Base-by-base conservation (phyloP, 345 rosid species). In the Corchorus capsularis region DNA sequence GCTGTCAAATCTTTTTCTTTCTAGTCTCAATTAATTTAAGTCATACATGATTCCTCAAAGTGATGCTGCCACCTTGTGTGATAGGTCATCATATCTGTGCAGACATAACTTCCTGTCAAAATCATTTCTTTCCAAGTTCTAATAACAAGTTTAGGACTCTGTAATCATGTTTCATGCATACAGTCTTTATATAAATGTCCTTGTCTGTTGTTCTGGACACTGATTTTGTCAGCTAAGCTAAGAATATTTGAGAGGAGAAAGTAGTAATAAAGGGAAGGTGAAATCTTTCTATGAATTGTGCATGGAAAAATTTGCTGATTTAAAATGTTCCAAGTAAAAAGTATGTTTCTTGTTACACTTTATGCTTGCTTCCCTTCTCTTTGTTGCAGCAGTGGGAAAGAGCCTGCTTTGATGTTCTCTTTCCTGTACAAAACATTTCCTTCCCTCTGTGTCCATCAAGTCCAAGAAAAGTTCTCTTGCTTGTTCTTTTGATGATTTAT, bases 351-450 rank as follows among this genome's bases (percentile, higher is more conserved):
- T 47, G 39, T 22, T 67, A 46, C 20, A 49, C 56, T 68, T 14
- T 0, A 19, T 27, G 41, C 72, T 68, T 34, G 46, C 62, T 53
- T 54, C 47, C 8, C 72, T 70, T 70, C 32, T 9, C 61, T 70
- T 70, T 70, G 47, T 52, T 54, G 15, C 32, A 70, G 34, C n/a
- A 53, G 62, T 52, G 9, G 27, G n/a, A 70, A 47, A n/a, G 22
- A 5, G 22, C 10, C 34, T 4, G 16, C 34, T 53, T 8, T 10
- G 5, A 1, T 32, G 41, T 50, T 52, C 17, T n/a, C 9, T 49
- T n/a, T 4, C 22, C 46, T 53, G 13, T 50, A 50, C 27, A 34
- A 13, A 52, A 16, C 19, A 0, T 43, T 52, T 52, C 54, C 61
- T 70, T 70, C 32, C 43, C 9, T 70, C 2, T 2, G n/a, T 1